Evolutionary conservation across 129 eudicot species (phyloP).

Genomic region (Lactuca sativa): DNA sequence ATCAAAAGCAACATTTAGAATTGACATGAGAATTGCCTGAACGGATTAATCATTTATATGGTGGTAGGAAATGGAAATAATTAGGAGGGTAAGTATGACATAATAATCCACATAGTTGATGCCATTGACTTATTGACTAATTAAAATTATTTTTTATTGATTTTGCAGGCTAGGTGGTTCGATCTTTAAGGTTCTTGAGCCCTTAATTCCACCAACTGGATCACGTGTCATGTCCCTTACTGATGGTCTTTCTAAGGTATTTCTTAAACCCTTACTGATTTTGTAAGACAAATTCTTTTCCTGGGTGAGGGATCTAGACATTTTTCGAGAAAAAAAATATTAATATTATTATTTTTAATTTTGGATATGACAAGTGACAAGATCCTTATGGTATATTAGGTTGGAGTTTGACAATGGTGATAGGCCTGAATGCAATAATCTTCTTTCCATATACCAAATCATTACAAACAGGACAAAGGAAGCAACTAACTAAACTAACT

Average conservation of each 20-base stretch:
- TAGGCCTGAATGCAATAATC: no score
- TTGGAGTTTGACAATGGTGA: no score
- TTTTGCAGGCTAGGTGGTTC: conserved; percentile 85
- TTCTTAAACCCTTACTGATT: no score
- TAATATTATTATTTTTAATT: no score
- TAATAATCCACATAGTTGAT: background rate
- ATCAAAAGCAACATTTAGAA: conserved; percentile 97
- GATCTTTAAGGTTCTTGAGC: conserved; percentile 94
- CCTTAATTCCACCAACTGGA: conserved; percentile 98
- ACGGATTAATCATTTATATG: conserved; percentile 81
- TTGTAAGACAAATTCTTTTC: conserved; percentile 96
- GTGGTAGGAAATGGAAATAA: conserved; percentile 99
- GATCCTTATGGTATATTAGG: no score
- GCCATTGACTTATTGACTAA: conserved; percentile 22
- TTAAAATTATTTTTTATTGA: conserved; percentile 21
- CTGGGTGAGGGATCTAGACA: conserved; percentile 53
- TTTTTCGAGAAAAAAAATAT: background rate
- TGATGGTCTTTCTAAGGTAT: conserved; percentile 96
- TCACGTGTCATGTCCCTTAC: conserved; percentile 99
- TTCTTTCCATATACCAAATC: no score
- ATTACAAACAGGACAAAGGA: conserved; percentile 82
- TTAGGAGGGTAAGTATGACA: conserved; percentile 84
- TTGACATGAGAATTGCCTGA: conserved; percentile 94
- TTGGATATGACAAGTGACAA: no score
- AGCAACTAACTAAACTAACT: conserved; percentile 80